Base-by-base conservation (phyloP, 257 asterid species). In the Solanum etuberosum region DNA sequence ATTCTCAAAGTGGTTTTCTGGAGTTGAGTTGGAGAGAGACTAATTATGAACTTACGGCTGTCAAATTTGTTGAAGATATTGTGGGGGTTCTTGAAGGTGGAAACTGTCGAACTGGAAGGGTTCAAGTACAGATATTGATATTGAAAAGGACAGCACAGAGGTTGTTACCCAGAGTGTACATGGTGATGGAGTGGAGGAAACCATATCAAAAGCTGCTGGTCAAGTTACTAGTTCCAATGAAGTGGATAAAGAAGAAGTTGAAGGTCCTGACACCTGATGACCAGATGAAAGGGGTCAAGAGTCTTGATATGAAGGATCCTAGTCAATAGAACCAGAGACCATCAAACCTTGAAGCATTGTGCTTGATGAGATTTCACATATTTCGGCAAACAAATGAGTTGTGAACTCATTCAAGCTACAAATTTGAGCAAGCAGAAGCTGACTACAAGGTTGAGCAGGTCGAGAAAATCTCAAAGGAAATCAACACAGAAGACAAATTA, bases 331-430 rank as follows among this genome's bases (percentile, higher is more conserved):
- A 80, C 74, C 27, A 42, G 82, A 73, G 37, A 14, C 72, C 67
- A 34, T 74, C 84, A 81, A 86, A 90, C 48, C 71, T 90, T 54
- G 80, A 91, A 23, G 82, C 32, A 78, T 65, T 27, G 51, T n/a
- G 78, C 89, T 76, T 67, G 82, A 54, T 65, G 86, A 37, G 27
- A 80, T 3, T 42, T 21, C 46, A 86, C 85, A 88, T 48, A 83
- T 81, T 63, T 81, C 78, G 21, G 87, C 90, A 68, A 88, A 67
- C 90, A 61, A 89, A 67, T 8, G 91, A 46, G 76, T 72, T 59
- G 63, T 48, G 13, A 65, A 29, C 84, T 76, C 86, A 71, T 46
- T 63, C 83, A 43, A 38, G 51, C 65, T 21, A 71, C 21, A 88
- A 86, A 83, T 63, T 63, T 8, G 87, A 81, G 65, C 84, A 85